Evolutionary conservation across 345 rosid genomes (phyloP).

Genomic region (Leavenworthia alabamica): DNA sequence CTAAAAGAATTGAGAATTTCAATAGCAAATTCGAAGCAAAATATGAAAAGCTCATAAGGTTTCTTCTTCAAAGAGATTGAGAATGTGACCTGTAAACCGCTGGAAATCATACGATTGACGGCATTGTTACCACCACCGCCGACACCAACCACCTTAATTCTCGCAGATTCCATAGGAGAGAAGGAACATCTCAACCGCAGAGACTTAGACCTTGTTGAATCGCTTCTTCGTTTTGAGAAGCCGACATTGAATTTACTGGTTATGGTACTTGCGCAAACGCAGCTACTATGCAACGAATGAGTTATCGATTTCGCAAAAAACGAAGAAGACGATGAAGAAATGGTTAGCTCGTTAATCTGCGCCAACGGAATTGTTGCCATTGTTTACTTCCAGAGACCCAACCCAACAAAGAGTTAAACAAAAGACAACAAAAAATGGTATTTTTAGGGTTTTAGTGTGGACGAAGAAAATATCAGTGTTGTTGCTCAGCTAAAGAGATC

Average conservation of each 20-base stretch:
- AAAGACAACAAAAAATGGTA: conserved; percentile 1
- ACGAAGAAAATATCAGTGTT: conserved; percentile 16
- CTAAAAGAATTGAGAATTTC: background rate
- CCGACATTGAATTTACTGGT: conserved; percentile 21
- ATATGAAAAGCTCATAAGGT: background rate
- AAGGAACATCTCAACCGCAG: conserved; percentile 52
- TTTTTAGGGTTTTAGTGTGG: conserved; percentile 33
- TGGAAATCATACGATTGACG: conserved; percentile 94
- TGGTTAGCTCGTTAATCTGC: conserved; percentile 41
- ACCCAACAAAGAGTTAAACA: background rate
- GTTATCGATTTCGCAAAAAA: conserved; percentile 27
- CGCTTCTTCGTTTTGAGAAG: conserved; percentile 28
- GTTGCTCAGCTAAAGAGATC: background rate
- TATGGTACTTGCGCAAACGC: conserved; percentile 18
- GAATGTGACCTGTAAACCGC: conserved; percentile 69
- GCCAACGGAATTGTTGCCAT: conserved; percentile 56
- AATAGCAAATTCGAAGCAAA: background rate
- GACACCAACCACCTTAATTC: conserved; percentile 87
- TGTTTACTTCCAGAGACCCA: background rate
- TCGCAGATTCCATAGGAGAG: conserved; percentile 71
- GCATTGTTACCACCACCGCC: conserved; percentile 99
- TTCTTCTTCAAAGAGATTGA: background rate
- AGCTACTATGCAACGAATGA: conserved; percentile 26
- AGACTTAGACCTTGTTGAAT: conserved; percentile 21
- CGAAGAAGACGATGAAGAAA: conserved; percentile 34